phyloP scores from a whole-genome alignment of 257 asterid genomes.

The Solanum rostratum region DNA sequence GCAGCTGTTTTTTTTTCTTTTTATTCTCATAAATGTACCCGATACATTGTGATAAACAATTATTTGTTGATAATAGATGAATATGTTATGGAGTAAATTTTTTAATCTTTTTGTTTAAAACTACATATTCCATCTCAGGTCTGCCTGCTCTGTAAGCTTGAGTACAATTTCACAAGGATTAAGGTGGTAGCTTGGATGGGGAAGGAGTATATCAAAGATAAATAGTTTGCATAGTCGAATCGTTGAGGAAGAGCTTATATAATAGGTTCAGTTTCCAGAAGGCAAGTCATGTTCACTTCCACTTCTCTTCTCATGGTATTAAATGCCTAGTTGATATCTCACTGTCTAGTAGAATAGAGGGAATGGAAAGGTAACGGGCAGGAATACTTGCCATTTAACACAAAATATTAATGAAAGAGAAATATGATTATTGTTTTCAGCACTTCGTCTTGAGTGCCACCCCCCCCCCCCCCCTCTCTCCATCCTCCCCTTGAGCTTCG shows the following conservation, averaged over 20 bases:
- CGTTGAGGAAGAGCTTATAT: not conserved
- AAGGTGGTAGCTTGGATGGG: not conserved
- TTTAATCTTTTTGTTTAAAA: not conserved
- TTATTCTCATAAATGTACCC: slow-evolving; percentile 9
- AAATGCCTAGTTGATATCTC: not conserved
- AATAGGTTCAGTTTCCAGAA: not conserved
- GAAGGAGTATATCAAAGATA: not conserved
- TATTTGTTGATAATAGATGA: slow-evolving; percentile 1
- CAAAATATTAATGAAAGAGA: not conserved
- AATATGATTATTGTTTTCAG: not conserved
- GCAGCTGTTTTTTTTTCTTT: slow-evolving; percentile 33
- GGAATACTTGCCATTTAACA: not conserved
- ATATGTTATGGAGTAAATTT: not conserved
- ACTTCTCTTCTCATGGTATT: not conserved
- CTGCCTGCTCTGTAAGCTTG: not conserved
- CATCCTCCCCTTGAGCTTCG: not conserved
- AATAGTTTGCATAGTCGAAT: not conserved
- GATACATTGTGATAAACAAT: slow-evolving; percentile 22
- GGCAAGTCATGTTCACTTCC: not conserved
- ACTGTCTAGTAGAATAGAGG: not conserved
- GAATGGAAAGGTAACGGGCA: not conserved
- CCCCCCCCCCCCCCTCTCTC: not conserved
- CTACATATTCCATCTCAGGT: not conserved
- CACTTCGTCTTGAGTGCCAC: not conserved
- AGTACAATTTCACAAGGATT: not conserved